Evolutionary conservation across 192 early-diverging fungal genomes (phyloP).

Genomic region (Dispira simplex): DNA sequence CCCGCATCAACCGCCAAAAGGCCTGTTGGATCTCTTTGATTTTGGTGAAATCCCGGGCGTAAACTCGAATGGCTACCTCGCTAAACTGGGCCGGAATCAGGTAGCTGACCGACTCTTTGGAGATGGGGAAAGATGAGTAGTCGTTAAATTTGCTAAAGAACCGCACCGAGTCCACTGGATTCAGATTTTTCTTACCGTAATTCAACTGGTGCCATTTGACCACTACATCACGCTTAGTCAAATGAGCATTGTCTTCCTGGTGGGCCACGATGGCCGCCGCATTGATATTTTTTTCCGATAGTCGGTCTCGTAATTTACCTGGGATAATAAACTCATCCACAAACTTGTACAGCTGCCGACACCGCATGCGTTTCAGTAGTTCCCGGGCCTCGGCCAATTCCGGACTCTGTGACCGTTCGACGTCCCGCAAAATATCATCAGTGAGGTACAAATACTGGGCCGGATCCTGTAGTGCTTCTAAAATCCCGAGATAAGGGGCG

Average conservation of each 20-base stretch:
- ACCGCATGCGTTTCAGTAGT: slow-evolving; percentile 59
- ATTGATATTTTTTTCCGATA: slow-evolving; percentile 26
- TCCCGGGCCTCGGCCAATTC: slow-evolving; percentile 49
- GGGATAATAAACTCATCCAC: slow-evolving; percentile 62
- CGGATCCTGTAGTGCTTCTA: slow-evolving; percentile 41
- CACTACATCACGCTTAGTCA: slow-evolving; percentile 56
- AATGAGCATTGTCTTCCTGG: slow-evolving; percentile 38
- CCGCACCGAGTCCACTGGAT: slow-evolving; percentile 70
- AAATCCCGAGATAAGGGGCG: slow-evolving; percentile 46
- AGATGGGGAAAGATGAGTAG: slow-evolving; percentile 41
- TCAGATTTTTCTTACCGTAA: slow-evolving; percentile 72
- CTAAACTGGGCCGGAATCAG: slow-evolving; percentile 50
- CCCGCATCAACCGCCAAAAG: slow-evolving; percentile 20
- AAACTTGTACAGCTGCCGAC: slow-evolving; percentile 75
- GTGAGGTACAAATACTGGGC: slow-evolving; percentile 58
- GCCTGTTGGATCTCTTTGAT: slow-evolving; percentile 24
- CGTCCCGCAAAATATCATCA: slow-evolving; percentile 63
- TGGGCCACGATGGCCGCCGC: slow-evolving; percentile 40
- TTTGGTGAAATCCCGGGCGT: slow-evolving; percentile 35
- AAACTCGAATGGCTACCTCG: slow-evolving; percentile 54
- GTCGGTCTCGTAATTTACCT: slow-evolving; percentile 20
- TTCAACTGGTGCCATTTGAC: slow-evolving; percentile 53
- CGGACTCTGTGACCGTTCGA: slow-evolving; percentile 41
- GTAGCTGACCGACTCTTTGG: slow-evolving; percentile 51
- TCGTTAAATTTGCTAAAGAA: slow-evolving; percentile 63